A percentile compares a stretch with the other conserved stretches of the same genome.
Conservation (phyloP, 2,329 filamentous ascomycete species). For the Microdochium trichocladiopsis region DNA sequence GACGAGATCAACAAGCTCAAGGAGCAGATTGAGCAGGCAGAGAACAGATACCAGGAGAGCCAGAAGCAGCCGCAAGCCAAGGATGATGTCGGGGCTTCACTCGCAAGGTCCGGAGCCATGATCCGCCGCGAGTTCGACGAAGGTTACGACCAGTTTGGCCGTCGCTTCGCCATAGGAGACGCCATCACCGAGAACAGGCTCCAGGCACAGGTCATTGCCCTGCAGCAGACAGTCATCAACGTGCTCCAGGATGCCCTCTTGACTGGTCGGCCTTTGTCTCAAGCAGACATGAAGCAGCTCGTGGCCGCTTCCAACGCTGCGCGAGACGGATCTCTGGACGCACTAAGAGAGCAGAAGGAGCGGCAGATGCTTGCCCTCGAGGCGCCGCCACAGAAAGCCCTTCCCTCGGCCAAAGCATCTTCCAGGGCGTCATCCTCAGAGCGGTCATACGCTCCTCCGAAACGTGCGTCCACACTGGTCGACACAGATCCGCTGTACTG, state of each 20-base stretch:
- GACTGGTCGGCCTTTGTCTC: constrained; percentile 15
- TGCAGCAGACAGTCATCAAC: constrained; percentile 28
- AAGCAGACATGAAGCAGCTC: constrained; percentile 20
- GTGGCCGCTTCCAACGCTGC: constrained; percentile 24
- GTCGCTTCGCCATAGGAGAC: constrained; percentile 27
- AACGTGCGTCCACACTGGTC: constrained; percentile 5
- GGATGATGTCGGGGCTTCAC: constrained; percentile 17
- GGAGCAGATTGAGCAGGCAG: constrained; percentile 11
- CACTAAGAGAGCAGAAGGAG: constrained; percentile 24
- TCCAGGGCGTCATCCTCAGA: background rate
- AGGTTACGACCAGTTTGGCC: constrained; percentile 20
- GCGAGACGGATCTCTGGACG: constrained; percentile 24
- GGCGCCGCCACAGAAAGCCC: background rate
- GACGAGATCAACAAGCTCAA: constrained; percentile 22
- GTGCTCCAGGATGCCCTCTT: constrained; percentile 26
- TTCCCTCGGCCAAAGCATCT: background rate
- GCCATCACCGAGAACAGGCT: constrained; percentile 25
- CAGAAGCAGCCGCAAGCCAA: constrained; percentile 3
- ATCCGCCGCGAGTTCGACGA: constrained; percentile 26
- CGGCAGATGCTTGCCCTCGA: constrained; percentile 14
- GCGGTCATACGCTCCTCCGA: constrained; percentile 7
- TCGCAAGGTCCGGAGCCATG: constrained; percentile 20
- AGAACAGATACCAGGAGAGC: constrained; percentile 9
- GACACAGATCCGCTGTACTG: constrained; percentile 20
- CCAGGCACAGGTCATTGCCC: constrained; percentile 27